Evolutionary conservation across 2,329 filamentous ascomycete species (phyloP).

Genomic region (Dothidotthia symphoricarpi): DNA sequence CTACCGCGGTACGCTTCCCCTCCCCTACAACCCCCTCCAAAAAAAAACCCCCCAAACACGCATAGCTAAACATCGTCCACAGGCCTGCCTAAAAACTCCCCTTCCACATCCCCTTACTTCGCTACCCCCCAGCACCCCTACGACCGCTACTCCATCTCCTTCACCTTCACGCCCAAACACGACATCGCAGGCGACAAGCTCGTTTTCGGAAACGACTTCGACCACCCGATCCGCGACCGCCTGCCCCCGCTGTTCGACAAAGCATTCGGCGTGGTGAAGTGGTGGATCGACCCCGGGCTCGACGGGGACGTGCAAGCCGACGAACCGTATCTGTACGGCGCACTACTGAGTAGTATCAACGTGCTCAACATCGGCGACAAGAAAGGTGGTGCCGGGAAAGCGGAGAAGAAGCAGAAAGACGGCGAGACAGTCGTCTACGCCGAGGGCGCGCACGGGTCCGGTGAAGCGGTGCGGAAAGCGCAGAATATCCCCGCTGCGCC

Average conservation of each 20-base stretch:
- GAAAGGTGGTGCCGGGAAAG: conserved; percentile 34
- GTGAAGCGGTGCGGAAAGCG: conserved; percentile 42
- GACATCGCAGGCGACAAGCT: conserved; percentile 68
- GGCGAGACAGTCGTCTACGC: conserved; percentile 59
- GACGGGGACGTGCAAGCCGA: conserved; percentile 90
- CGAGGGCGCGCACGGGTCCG: conserved; percentile 51
- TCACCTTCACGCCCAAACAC: conserved; percentile 72
- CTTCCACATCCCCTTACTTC: conserved; percentile 75
- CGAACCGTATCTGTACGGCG: conserved; percentile 80
- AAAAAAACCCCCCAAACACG: too few relatives aligned
- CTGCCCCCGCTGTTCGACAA: conserved; percentile 84
- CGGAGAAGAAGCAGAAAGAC: conserved; percentile 48
- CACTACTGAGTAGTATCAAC: conserved; percentile 78
- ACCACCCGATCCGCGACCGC: conserved; percentile 80
- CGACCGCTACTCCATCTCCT: conserved; percentile 83
- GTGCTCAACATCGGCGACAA: conserved; percentile 63
- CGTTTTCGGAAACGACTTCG: conserved; percentile 94
- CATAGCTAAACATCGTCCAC: conserved; percentile 6
- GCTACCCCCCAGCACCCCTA: conserved; percentile 62
- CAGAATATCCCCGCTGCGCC: conserved; percentile 42
- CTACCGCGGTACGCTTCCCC: conserved; percentile 46
- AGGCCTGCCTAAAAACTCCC: conserved; percentile 72
- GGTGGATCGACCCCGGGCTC: conserved; percentile 86
- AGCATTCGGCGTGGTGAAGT: conserved; percentile 81
- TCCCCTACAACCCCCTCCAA: background rate